Evolutionary conservation across 2,329 filamentous ascomycete species (phyloP).

Genomic region (Metarhizium rileyi): DNA sequence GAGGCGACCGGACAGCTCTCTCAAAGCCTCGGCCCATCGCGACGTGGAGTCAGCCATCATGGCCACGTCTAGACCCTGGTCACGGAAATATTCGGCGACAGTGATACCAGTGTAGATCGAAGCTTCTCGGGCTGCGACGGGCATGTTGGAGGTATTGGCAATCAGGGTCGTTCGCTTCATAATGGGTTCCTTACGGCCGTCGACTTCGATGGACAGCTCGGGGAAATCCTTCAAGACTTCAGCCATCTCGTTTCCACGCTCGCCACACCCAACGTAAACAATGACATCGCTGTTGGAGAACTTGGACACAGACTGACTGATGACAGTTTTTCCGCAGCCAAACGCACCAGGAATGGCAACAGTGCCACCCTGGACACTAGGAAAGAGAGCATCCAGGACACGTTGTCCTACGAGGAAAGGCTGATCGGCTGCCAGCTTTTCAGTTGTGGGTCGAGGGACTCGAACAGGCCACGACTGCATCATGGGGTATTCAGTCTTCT

Average conservation of each 20-base stretch:
- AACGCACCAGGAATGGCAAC: constrained; percentile 98
- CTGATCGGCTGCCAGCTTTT: constrained; percentile 81
- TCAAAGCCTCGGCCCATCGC: constrained; percentile 95
- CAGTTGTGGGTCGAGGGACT: constrained; percentile 82
- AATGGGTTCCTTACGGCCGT: constrained; percentile 93
- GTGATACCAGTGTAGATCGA: constrained; percentile 98
- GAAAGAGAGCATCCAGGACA: constrained; percentile 93
- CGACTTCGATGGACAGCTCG: constrained; percentile 88
- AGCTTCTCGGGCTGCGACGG: constrained; percentile 92
- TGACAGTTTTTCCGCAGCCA: constrained; percentile 98
- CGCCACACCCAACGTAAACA: constrained; percentile 85
- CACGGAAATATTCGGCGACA: constrained; percentile 91
- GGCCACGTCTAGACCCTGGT: constrained; percentile 92
- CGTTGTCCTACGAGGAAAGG: constrained; percentile 96
- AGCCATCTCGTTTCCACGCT: constrained; percentile 98
- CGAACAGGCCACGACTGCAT: constrained; percentile 99
- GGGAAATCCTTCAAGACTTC: constrained; percentile 99
- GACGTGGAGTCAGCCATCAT: constrained; percentile 99
- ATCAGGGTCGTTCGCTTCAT: constrained; percentile 99
- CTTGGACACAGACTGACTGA: constrained; percentile 96
- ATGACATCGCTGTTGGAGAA: constrained; percentile 99
- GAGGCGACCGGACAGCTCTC: constrained; percentile 96
- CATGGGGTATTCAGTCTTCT: constrained; percentile 91
- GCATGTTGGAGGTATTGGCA: constrained; percentile 99
- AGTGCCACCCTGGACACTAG: constrained; percentile 91